These are phyloP conservation scores for Pythium brassicae DNA, from an alignment of 352 stramenopile genomes.

Conservation along the genomic window DNA sequence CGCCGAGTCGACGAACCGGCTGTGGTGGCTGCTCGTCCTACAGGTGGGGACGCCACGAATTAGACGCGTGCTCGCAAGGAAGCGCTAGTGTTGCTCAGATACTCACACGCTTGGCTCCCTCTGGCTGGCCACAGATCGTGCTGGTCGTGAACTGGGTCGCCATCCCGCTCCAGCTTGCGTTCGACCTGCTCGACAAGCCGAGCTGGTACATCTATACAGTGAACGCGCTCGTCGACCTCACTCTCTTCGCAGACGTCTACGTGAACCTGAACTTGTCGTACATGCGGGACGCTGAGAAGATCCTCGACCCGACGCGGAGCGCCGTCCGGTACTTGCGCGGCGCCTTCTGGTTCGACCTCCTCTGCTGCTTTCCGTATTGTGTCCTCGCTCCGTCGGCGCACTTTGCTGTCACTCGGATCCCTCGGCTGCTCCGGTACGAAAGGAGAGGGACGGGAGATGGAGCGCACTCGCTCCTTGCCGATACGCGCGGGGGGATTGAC, in stretches of 20 bases:
- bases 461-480: no score
- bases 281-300: conserved; percentile 45
- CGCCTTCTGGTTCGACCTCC: conserved; percentile 34
- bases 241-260: conserved; percentile 39
- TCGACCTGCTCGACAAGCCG: conserved; percentile 33
- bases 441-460: no score
- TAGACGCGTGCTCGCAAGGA: neutral
- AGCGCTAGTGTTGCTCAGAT: neutral
- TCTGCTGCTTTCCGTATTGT: conserved; percentile 43
- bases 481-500: neutral
- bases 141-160: conserved; percentile 43
- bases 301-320: conserved; percentile 34
- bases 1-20: conserved; percentile 32
- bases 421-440: conserved; percentile 30
- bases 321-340: conserved; percentile 31
- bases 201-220: conserved; percentile 24
- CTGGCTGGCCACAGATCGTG: conserved; percentile 1
- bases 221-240: conserved; percentile 27
- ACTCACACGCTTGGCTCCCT: neutral
- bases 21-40: conserved; percentile 48
- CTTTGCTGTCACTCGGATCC: conserved; percentile 26
- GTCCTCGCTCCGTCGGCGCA: conserved; percentile 22
- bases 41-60: conserved; percentile 8
- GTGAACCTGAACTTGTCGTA: conserved; percentile 62
- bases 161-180: conserved; percentile 48